A percentile compares a stretch with the other conserved stretches of the same genome.
These are phyloP conservation scores for Cetradonia linearis DNA, from an alignment of 495 filamentous ascomycete genomes.

Conservation along the genomic window DNA sequence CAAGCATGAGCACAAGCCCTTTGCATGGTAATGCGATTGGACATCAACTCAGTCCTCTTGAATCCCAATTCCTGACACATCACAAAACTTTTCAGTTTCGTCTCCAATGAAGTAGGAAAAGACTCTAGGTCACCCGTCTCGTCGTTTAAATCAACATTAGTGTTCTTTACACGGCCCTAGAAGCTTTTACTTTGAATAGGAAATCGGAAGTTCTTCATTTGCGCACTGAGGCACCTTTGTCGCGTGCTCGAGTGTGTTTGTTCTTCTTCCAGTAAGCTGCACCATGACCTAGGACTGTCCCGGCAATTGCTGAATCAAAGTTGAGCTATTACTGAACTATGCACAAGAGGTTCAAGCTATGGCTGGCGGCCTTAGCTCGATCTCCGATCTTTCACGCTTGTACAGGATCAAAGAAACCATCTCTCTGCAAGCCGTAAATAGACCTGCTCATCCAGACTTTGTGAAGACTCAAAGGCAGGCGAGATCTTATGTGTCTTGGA, in stretches of 20 bases:
- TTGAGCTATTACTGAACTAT: slow-evolving; percentile 9
- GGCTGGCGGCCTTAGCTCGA: slow-evolving; percentile 1
- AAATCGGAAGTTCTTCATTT: too few relatives aligned
- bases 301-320: background rate
- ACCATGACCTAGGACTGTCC: background rate
- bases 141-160: too few relatives aligned
- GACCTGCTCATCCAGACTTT: slow-evolving; percentile 23
- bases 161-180: too few relatives aligned
- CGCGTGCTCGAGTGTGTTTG: slow-evolving; percentile 29
- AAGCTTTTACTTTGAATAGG: too few relatives aligned
- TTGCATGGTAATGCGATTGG: too few relatives aligned
- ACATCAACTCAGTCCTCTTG: too few relatives aligned
- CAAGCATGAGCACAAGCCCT: too few relatives aligned
- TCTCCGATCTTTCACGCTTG: slow-evolving; percentile 24
- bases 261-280: slow-evolving; percentile 27
- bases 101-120: too few relatives aligned
- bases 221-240: too few relatives aligned
- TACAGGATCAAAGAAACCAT: slow-evolving; percentile 19
- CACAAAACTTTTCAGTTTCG: too few relatives aligned
- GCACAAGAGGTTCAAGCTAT: slow-evolving; percentile 11
- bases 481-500: slow-evolving; percentile 39
- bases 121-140: too few relatives aligned
- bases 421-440: slow-evolving; percentile 19
- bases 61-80: too few relatives aligned
- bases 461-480: slow-evolving; percentile 30